Conservation (phyloP, 441 rosid species). For the Euphorbia corollata region DNA sequence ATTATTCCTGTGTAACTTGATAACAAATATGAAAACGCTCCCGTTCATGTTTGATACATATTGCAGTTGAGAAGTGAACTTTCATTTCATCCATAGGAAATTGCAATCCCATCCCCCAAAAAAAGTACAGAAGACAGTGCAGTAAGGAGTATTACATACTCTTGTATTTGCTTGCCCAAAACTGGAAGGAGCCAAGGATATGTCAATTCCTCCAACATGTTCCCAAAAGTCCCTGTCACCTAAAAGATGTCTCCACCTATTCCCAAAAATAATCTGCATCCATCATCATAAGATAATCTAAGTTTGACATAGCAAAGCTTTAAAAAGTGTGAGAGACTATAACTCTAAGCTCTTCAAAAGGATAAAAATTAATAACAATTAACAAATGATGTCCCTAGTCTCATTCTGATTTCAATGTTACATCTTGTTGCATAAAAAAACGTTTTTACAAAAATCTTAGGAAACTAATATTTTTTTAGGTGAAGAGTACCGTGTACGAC, state of each 20-base stretch:
- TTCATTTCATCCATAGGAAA: not conserved
- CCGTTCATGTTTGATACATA: not conserved
- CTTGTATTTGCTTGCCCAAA: constrained; percentile 92
- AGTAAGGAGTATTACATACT: constrained; percentile 28
- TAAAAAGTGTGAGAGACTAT: not conserved
- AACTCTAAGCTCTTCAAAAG: not conserved
- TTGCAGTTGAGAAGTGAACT: not conserved
- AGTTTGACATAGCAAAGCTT: constrained; percentile 10
- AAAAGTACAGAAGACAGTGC: not conserved
- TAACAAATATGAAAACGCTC: not conserved
- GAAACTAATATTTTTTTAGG: not conserved
- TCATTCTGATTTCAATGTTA: not conserved
- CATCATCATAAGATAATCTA: constrained; percentile 21
- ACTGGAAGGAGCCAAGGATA: constrained; percentile 81
- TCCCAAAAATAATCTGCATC: constrained; percentile 82
- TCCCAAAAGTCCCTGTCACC: constrained; percentile 96
- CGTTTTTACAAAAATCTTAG: not conserved
- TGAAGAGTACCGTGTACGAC: not conserved
- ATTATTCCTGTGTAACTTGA: no score
- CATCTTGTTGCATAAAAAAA: not conserved
- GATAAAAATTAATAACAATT: not conserved
- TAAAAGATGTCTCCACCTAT: constrained; percentile 91
- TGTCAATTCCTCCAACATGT: constrained; percentile 83
- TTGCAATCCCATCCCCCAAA: constrained; percentile 1
- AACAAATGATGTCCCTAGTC: no score